Evolutionary conservation across 805 yeast genomes (phyloP), one percentile per base, ranked within the genome.

Genomic region (Hanseniaspora osmophila): DNA sequence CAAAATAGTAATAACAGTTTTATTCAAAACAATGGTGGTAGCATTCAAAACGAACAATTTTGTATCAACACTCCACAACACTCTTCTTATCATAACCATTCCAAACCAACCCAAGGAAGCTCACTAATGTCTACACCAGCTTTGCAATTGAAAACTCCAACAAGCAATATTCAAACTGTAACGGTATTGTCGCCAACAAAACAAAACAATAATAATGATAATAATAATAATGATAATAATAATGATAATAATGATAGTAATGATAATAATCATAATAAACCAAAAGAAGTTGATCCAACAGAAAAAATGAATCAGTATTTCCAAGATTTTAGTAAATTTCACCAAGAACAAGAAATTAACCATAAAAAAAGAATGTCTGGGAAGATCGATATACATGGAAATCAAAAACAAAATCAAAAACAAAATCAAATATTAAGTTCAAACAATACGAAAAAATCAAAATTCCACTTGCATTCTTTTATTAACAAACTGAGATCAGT

Each of bases 281-380:
- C 33, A 19, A 15, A 18, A 19, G 40, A 42, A 7, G 7, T n/a
- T n/a, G 40, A 33, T 13, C 17, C 27, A 7, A 17, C 30, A 30
- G 40, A 37, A 27, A 41, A 37, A 22, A 13, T 45, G 10, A 37
- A 43, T 30, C 33, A 17, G 6, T 49, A 42, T 47, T 33, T 40
- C 10, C 40, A 43, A 5, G 46, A 47, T 42, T 48, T 48, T 38
- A 44, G 48, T 30, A 48, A 47, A 33, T 52, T 52, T 17, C 49
- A 48, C 16, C 39, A 43, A 19, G 49, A 39, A 9, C 54, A 52
- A 41, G 46, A 51, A 9, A 46, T 40, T 13, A 52, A 52, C 44
- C 48, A 50, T 37, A 43, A 33, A 42, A 44, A 46, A 3, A 48
- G 54, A 30, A 9, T 45, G 6, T 45, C 48, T 2, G 38, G 16